A percentile compares a stretch with the other conserved stretches of the same genome.
These are phyloP conservation scores for Pinus tabuliformis DNA, from an alignment of 75 land plant species.

Conservation along the genomic window DNA sequence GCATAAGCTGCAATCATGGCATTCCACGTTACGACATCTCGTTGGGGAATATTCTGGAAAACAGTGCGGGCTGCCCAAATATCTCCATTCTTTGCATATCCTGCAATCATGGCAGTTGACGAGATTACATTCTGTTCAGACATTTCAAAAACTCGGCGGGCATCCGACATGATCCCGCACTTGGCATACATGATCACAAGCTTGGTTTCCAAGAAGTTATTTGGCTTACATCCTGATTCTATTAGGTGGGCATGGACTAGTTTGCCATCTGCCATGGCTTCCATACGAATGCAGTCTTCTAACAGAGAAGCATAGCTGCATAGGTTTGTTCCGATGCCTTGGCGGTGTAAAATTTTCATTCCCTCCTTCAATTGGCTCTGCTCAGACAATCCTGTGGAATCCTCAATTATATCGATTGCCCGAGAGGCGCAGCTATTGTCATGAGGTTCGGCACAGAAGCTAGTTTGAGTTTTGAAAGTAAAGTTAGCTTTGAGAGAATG, in stretches of 20 bases:
- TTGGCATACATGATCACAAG: conserved; percentile 11
- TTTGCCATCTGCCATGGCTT: too few relatives aligned
- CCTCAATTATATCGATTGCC: too few relatives aligned
- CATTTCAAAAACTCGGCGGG: conserved; percentile 9
- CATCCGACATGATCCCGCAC: conserved; percentile 15
- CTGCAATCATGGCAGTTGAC: neutral
- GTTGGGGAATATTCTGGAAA: conserved; percentile 10
- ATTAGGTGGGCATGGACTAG: neutral
- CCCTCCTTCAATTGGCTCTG: too few relatives aligned
- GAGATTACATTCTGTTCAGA: neutral
- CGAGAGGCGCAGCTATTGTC: too few relatives aligned
- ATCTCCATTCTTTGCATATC: conserved; percentile 17
- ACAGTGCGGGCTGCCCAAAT: conserved; percentile 8
- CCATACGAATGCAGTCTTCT: too few relatives aligned
- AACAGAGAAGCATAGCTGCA: too few relatives aligned
- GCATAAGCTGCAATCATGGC: conserved; percentile 22
- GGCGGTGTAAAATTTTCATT: too few relatives aligned
- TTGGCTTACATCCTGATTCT: neutral
- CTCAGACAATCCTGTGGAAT: too few relatives aligned
- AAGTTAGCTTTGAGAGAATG: too few relatives aligned
- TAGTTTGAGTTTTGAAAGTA: too few relatives aligned
- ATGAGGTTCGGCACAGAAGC: too few relatives aligned
- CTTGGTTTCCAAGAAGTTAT: neutral
- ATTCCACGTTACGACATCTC: conserved; percentile 19
- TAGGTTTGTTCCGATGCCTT: too few relatives aligned